Percentiles rank a stretch among this genome's conserved stretches.
Evolutionary conservation across 2,329 filamentous ascomycete genomes (phyloP).

Genomic region (Drechslerella dactyloides): DNA sequence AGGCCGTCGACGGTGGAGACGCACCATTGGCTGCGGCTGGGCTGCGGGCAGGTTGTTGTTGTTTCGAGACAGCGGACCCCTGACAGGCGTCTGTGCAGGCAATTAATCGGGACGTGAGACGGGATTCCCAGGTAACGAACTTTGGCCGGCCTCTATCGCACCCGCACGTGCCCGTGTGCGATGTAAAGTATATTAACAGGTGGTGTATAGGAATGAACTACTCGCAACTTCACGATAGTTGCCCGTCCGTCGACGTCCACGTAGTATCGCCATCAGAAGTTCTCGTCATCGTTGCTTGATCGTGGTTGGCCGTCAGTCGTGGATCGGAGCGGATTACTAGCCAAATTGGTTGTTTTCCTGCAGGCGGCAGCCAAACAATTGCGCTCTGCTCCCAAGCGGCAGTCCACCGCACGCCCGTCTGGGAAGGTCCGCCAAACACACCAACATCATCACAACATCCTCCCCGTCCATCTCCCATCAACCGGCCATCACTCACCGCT

Average conservation of each 20-base stretch:
- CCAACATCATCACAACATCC: slow-evolving; percentile 2
- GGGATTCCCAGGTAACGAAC: slow-evolving; percentile 24
- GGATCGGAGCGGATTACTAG: not conserved
- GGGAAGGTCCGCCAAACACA: slow-evolving; percentile 1
- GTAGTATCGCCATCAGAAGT: too few species aligned
- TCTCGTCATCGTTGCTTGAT: not conserved
- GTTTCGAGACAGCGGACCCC: slow-evolving; percentile 40
- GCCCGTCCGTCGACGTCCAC: too few species aligned
- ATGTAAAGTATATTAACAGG: too few species aligned
- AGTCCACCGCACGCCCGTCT: not conserved
- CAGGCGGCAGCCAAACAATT: not conserved
- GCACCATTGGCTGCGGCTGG: slow-evolving; percentile 16
- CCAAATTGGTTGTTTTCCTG: slow-evolving; percentile 1
- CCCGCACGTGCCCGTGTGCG: too few species aligned
- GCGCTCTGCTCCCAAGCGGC: not conserved
- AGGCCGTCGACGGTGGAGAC: not conserved
- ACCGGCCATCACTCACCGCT: not conserved
- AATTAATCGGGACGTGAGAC: slow-evolving; percentile 44
- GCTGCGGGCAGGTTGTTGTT: slow-evolving; percentile 37
- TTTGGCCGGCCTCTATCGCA: too few species aligned
- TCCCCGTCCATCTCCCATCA: not conserved
- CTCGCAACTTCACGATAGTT: not conserved
- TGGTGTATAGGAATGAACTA: too few species aligned
- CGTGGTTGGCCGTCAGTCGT: not conserved
- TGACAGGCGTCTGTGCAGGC: slow-evolving; percentile 50